These are phyloP conservation scores for Rosa persica DNA, from an alignment of 306 rosid species.

Conservation along the genomic window DNA sequence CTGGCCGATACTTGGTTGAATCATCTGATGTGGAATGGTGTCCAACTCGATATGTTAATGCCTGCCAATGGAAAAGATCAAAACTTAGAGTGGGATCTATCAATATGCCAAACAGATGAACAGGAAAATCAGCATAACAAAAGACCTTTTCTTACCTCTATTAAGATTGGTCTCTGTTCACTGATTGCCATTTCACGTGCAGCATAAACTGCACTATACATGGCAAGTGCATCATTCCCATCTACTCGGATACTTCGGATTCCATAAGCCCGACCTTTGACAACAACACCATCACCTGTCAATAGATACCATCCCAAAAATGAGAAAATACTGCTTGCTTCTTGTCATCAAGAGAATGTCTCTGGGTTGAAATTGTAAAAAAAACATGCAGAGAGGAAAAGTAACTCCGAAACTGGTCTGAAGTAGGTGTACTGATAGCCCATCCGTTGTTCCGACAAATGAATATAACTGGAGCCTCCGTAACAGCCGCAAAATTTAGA, in stretches of 20 bases:
- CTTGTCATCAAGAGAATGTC: slow-evolving; percentile 22
- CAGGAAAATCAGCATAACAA: slow-evolving; percentile 8
- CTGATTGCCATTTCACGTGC: slow-evolving; percentile 80
- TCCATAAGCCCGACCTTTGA: slow-evolving; percentile 81
- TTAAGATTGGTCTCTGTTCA: slow-evolving; percentile 74
- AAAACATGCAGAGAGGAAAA: slow-evolving; percentile 11
- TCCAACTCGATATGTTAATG: slow-evolving; percentile 88
- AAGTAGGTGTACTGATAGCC: slow-evolving; percentile 96
- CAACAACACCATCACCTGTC: slow-evolving; percentile 88
- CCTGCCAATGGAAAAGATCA: slow-evolving; percentile 45
- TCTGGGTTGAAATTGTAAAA: slow-evolving; percentile 1
- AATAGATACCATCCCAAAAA: slow-evolving; percentile 17
- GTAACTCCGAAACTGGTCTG: slow-evolving; percentile 95
- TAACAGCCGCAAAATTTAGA: slow-evolving; percentile 86
- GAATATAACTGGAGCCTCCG: slow-evolving; percentile 86
- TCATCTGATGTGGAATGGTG: slow-evolving; percentile 98
- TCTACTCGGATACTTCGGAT: slow-evolving; percentile 88
- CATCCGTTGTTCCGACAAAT: slow-evolving; percentile 97
- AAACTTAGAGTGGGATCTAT: not conserved
- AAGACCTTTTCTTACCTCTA: slow-evolving; percentile 56
- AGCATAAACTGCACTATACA: slow-evolving; percentile 67
- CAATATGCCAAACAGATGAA: not conserved
- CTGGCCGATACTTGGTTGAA: slow-evolving; percentile 82
- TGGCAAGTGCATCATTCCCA: slow-evolving; percentile 88
- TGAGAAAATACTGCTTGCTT: not conserved